These are phyloP conservation scores for Dothistroma septosporum DNA, from an alignment of 2,329 filamentous ascomycete species.

Conservation along the genomic window DNA sequence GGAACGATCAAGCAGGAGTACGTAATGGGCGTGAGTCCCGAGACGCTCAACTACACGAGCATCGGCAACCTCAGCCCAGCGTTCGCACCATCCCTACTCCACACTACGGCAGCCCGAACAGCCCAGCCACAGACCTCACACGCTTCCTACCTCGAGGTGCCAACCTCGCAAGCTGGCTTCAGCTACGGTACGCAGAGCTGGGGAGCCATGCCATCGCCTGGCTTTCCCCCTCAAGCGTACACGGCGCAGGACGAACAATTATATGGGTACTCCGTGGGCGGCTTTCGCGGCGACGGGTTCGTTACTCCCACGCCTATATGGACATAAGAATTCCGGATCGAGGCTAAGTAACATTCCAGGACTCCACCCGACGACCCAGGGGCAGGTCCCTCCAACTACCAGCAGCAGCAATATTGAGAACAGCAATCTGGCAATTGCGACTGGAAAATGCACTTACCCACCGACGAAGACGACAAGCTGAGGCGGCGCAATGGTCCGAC, in stretches of 20 bases:
- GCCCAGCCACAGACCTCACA: slow-evolving; percentile 29
- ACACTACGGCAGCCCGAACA: slow-evolving; percentile 30
- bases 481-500: neutral
- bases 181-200: slow-evolving; percentile 30
- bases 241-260: slow-evolving; percentile 40
- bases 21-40: slow-evolving; percentile 18
- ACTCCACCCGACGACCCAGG: slow-evolving; percentile 21
- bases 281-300: slow-evolving; percentile 35
- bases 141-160: slow-evolving; percentile 44
- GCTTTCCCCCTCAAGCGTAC: slow-evolving; percentile 32
- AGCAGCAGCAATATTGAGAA: slow-evolving; percentile 9
- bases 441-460: neutral
- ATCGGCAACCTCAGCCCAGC: slow-evolving; percentile 48
- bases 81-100: slow-evolving; percentile 46
- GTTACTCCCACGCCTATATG: slow-evolving; percentile 34
- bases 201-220: slow-evolving; percentile 34
- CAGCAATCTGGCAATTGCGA: neutral
- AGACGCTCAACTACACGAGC: slow-evolving; percentile 27
- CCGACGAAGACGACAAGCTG: neutral
- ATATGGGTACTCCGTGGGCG: slow-evolving; percentile 29
- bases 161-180: slow-evolving; percentile 30
- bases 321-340: slow-evolving; percentile 26
- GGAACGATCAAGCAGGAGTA: slow-evolving; percentile 12
- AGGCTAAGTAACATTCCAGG: slow-evolving; percentile 30
- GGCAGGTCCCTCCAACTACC: slow-evolving; percentile 21